phyloP scores from a whole-genome alignment of 192 early-diverging fungal genomes.

The Chytriomyces confervae region DNA sequence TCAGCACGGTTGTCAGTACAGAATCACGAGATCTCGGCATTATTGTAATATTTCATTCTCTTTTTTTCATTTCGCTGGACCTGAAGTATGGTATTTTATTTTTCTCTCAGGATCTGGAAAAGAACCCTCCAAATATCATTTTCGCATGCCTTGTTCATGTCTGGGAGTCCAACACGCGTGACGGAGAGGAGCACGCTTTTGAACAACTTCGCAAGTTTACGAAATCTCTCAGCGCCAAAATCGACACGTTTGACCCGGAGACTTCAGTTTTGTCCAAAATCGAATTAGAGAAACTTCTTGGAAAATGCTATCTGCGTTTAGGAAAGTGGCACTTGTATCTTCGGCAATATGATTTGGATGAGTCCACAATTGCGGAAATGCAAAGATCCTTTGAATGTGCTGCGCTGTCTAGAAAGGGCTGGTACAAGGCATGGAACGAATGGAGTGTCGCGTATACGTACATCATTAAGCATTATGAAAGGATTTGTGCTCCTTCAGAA shows the following conservation, averaged over 20 bases:
- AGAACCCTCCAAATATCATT: constrained; percentile 62
- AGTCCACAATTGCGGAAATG: constrained; percentile 53
- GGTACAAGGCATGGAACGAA: constrained; percentile 93
- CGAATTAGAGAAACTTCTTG: constrained; percentile 27
- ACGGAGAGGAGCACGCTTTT: constrained; percentile 60
- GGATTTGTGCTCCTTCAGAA: constrained; percentile 68
- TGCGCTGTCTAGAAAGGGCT: constrained; percentile 73
- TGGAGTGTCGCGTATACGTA: constrained; percentile 83
- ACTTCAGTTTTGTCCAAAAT: constrained; percentile 5
- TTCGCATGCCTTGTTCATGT: constrained; percentile 84
- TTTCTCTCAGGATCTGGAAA: constrained; percentile 30
- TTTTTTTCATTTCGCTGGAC: too few species aligned
- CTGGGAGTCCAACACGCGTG: constrained; percentile 66
- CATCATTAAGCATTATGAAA: constrained; percentile 70
- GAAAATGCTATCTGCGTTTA: constrained; percentile 76
- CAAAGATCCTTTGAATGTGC: constrained; percentile 72
- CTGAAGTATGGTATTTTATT: too few species aligned
- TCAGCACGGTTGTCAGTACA: constrained; percentile 65
- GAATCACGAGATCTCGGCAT: constrained; percentile 51
- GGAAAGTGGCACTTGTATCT: constrained; percentile 77
- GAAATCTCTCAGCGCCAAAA: constrained; percentile 54
- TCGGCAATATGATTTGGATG: constrained; percentile 51
- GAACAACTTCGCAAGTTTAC: constrained; percentile 71
- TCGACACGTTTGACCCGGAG: constrained; percentile 21
- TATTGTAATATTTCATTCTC: background rate